Conservation (phyloP, 2,329 filamentous ascomycete species). For the Penicillium sp. region DNA sequence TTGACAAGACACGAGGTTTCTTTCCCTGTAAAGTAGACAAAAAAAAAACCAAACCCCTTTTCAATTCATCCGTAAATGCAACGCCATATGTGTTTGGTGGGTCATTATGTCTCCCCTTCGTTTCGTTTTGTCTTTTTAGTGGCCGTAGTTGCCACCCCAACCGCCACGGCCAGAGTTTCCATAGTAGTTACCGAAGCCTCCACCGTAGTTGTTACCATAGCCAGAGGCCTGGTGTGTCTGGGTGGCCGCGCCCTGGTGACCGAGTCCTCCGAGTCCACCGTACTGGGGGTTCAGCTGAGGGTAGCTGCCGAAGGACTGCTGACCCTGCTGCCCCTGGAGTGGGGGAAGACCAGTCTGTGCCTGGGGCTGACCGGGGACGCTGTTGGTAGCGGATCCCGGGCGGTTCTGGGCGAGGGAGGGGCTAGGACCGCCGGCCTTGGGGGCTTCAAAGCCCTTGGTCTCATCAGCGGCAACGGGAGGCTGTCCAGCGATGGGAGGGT, state of each 20-base stretch:
- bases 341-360: conserved; percentile 55
- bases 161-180: conserved; percentile 46
- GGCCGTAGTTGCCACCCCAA: conserved; percentile 50
- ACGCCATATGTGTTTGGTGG: conserved; percentile 33
- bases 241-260: conserved; percentile 44
- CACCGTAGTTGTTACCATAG: conserved; percentile 44
- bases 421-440: conserved; percentile 59
- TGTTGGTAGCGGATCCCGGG: conserved; percentile 64
- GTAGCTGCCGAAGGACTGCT: conserved; percentile 59
- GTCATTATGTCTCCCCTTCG: conserved; percentile 15
- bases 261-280: conserved; percentile 46
- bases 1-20: conserved; percentile 12
- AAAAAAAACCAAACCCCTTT: conserved; percentile 14
- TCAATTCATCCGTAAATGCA: conserved; percentile 31
- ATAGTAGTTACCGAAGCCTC: conserved; percentile 47
- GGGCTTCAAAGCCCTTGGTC: conserved; percentile 58
- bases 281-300: conserved; percentile 57
- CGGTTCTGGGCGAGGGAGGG: conserved; percentile 63
- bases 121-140: conserved; percentile 34
- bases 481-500: conserved; percentile 54
- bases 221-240: conserved; percentile 44
- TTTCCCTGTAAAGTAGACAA: conserved; percentile 13
- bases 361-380: conserved; percentile 51
- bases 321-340: conserved; percentile 53
- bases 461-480: conserved; percentile 52